These are phyloP conservation scores for Vigna trinervia DNA, from an alignment of 306 rosid species.

Conservation along the genomic window DNA sequence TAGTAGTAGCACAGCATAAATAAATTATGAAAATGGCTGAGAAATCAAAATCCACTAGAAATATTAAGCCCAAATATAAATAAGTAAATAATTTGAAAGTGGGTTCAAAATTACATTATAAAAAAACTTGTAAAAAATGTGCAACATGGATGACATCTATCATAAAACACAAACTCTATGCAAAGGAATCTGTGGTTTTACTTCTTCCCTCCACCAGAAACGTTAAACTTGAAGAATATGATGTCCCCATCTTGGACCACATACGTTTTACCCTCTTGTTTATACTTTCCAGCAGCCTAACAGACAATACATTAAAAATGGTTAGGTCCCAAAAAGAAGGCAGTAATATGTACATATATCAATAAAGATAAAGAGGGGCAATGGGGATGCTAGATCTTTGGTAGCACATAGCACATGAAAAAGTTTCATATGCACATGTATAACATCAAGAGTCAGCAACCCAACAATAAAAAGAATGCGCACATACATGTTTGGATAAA, in stretches of 20 bases:
- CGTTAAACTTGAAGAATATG: conserved; percentile 92
- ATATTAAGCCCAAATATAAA: conserved; percentile 27
- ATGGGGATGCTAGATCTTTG: neutral
- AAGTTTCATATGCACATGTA: neutral
- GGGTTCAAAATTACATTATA: conserved; percentile 47
- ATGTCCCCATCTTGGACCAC: conserved; percentile 95
- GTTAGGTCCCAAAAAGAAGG: conserved; percentile 16
- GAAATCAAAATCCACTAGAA: conserved; percentile 40
- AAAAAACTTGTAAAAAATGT: conserved; percentile 45
- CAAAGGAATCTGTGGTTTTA: conserved; percentile 49
- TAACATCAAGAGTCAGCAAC: neutral
- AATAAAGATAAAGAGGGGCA: neutral
- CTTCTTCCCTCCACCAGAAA: conserved; percentile 98
- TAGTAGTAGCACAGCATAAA: conserved; percentile 19
- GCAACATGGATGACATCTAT: conserved; percentile 27
- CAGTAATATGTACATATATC: neutral
- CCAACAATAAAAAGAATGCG: neutral
- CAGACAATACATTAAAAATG: conserved; percentile 1
- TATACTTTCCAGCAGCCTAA: conserved; percentile 93
- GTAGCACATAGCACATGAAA: conserved; percentile 7
- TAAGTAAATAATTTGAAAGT: conserved; percentile 22
- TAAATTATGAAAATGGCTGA: conserved; percentile 32
- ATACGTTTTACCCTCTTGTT: conserved; percentile 93
- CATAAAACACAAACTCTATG: conserved; percentile 41
- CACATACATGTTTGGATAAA: neutral